Evolutionary conservation across 140 eudicot species (phyloP).

Genomic region (Cichorium intybus): DNA sequence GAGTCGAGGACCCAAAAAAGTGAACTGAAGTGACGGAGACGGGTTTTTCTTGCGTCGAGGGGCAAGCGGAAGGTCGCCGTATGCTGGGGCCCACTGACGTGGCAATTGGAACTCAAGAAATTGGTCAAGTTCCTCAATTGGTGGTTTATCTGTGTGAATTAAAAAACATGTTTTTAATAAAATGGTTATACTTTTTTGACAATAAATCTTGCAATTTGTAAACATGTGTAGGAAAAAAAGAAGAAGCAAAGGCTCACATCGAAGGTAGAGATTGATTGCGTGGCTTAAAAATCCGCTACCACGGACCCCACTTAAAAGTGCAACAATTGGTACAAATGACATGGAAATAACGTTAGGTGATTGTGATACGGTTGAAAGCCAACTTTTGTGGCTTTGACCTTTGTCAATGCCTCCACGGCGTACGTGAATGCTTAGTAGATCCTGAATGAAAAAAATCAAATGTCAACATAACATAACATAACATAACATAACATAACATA

Average conservation of each 20-base stretch:
- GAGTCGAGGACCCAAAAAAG: conserved; percentile 90
- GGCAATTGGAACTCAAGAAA: conserved; percentile 95
- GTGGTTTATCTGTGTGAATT: conserved; percentile 78
- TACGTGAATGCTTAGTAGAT: conserved; percentile 74
- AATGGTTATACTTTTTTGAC: neutral
- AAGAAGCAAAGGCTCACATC: conserved; percentile 61
- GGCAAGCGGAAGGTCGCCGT: conserved; percentile 88
- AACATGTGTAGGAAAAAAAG: neutral
- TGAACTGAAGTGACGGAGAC: conserved; percentile 81
- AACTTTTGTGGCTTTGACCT: conserved; percentile 76
- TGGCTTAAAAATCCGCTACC: conserved; percentile 97
- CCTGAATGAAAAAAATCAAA: conserved; percentile 45
- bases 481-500: neutral
- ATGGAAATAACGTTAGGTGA: conserved; percentile 86
- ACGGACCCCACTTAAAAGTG: conserved; percentile 82
- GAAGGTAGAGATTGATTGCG: conserved; percentile 82
- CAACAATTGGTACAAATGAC: conserved; percentile 90
- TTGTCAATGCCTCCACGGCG: conserved; percentile 87
- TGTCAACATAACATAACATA: neutral
- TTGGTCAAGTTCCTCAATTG: conserved; percentile 85
- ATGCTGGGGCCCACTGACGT: conserved; percentile 98
- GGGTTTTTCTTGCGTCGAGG: conserved; percentile 71
- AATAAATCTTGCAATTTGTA: neutral
- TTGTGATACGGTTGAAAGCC: conserved; percentile 95
- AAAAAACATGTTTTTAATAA: neutral